Base-by-base conservation (phyloP, 2,329 filamentous ascomycete species). In the Allantophomopsis lycopodina region DNA sequence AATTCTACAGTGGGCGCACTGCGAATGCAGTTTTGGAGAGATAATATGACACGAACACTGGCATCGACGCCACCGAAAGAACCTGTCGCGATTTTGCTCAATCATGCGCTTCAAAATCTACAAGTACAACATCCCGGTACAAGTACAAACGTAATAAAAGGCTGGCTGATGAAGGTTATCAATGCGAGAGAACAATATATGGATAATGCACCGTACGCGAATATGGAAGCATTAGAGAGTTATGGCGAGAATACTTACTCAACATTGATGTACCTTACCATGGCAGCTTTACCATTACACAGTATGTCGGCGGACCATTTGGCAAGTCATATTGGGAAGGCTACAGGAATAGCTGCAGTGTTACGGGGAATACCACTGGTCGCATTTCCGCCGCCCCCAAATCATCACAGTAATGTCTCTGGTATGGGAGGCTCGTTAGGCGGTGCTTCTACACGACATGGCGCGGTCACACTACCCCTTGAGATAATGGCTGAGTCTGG, bases 171-270 rank as follows among this genome's bases (percentile, higher is more conserved):
- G 40, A 76, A 87, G 37, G 66, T 96, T 48, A 79, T 96, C 53
- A 79, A 71, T 54, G 82, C 86, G 4, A 71, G 91, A 39, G 85
- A 93, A 59, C 79, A 83, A 52, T 76, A 88, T 51, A 76, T 95
- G 60, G 78, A 79, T 32, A 91, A 94, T 55, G 74, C 82, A 16
- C 86, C 89, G 0, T 95, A 87, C 53, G 65, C 82, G 0, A 81
- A 64, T 37, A 59, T 96, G 35, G 69, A 73, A 2, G 71, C 77
- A 1, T 63, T 96, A 38, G 91, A 98, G 54, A 79, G 76, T 36
- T 95, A 96, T 54, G 85, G 85, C 1, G 91, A 98, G 60, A 87
- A 87, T 50, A 96, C 91, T 2, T 96, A 96, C 61, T 87, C 87
- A 14, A 94, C 86, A 0, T 67, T 96, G 35, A 76, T 94, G 60